phyloP scores from a whole-genome alignment of 179 eudicot species.

The Beta macrorhiza region DNA sequence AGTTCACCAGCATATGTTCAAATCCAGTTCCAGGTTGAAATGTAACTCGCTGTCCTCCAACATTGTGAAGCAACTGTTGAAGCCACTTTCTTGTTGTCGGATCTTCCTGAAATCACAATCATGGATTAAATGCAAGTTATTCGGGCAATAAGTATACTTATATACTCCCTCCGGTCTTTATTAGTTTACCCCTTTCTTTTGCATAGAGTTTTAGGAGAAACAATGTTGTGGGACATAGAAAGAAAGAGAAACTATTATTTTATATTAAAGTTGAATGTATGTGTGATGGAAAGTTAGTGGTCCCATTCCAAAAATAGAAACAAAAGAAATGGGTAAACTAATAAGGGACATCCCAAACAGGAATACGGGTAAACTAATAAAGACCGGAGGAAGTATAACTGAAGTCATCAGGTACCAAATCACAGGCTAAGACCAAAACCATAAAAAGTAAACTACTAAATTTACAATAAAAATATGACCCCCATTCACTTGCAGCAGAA shows the following conservation, averaged over 20 bases:
- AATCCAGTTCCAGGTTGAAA: constrained; percentile 63
- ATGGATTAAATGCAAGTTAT: neutral
- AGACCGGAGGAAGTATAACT: no score
- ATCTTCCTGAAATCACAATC: constrained; percentile 61
- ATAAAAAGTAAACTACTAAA: neutral
- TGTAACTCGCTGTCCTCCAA: constrained; percentile 56
- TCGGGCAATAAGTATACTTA: neutral
- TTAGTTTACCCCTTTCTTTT: no score
- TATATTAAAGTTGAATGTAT: no score
- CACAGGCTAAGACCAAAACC: neutral
- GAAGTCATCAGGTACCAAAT: neutral
- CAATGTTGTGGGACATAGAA: no score
- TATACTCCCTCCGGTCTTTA: no score
- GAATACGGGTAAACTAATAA: no score
- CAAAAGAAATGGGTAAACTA: no score
- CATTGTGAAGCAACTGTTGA: constrained; percentile 73
- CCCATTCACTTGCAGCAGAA: neutral
- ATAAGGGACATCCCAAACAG: no score
- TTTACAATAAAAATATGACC: neutral
- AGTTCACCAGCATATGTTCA: constrained; percentile 61
- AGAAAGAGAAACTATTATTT: no score
- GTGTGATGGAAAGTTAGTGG: no score
- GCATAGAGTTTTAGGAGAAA: no score
- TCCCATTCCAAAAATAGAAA: no score
- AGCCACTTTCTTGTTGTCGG: constrained; percentile 86